Percentiles rank a stretch among this genome's conserved stretches.
phyloP scores from a whole-genome alignment of 352 stramenopile genomes.

The Pythium guiyangense region DNA sequence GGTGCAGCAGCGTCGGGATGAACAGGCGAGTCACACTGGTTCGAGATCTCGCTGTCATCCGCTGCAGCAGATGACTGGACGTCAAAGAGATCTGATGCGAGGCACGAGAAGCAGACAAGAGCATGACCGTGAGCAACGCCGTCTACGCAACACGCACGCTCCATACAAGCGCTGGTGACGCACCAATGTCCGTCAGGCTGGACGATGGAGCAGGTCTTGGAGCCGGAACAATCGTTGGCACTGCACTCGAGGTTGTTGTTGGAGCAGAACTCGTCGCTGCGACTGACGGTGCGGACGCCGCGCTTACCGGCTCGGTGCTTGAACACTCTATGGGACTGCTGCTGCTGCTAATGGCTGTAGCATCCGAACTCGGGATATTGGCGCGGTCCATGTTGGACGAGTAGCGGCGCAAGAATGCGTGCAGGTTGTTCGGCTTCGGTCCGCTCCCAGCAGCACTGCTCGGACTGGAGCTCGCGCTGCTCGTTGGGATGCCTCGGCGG shows the following conservation, averaged over 20 bases:
- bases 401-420: slow-evolving; percentile 60
- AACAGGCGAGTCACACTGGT: slow-evolving; percentile 43
- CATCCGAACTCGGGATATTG: background rate
- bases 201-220: background rate
- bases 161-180: background rate
- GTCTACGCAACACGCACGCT: too few relatives aligned
- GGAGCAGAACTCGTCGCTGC: background rate
- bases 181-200: slow-evolving; percentile 3
- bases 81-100: slow-evolving; percentile 16
- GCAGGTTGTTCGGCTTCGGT: slow-evolving; percentile 53
- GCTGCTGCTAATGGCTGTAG: background rate
- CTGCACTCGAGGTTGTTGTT: background rate
- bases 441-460: slow-evolving; percentile 3
- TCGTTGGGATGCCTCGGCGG: background rate
- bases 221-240: background rate
- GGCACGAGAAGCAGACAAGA: background rate
- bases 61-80: slow-evolving; percentile 15
- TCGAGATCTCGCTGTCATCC: slow-evolving; percentile 23
- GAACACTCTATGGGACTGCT: background rate
- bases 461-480: slow-evolving; percentile 9
- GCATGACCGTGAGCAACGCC: background rate
- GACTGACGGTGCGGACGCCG: too few relatives aligned
- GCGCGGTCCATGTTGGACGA: slow-evolving; percentile 56
- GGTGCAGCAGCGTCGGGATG: background rate
- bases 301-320: background rate